A percentile compares a stretch with the other conserved stretches of the same genome.
These are phyloP conservation scores for Ophiostoma triangulosporum DNA, from an alignment of 2,329 filamentous ascomycete species.

Conservation along the genomic window DNA sequence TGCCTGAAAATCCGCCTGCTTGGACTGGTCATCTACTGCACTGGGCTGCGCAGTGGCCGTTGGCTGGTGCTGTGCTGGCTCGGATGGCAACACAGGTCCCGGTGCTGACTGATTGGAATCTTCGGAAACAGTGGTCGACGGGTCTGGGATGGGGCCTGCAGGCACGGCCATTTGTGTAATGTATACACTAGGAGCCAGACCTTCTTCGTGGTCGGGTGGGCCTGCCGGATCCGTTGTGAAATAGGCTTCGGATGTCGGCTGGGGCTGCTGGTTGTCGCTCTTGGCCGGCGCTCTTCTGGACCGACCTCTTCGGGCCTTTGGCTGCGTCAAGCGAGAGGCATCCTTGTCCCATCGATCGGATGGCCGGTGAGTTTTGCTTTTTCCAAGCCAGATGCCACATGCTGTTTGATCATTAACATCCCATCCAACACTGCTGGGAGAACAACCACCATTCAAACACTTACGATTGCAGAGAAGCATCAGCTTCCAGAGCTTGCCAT, in stretches of 20 bases:
- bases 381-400: slow-evolving; percentile 89
- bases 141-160: not conserved
- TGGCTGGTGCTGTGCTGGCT: not conserved
- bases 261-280: slow-evolving; percentile 29
- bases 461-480: slow-evolving; percentile 77
- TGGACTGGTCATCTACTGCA: not conserved
- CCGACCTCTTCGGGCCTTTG: slow-evolving; percentile 33
- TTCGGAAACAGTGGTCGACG: not conserved
- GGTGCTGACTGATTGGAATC: not conserved
- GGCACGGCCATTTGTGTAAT: not conserved
- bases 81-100: not conserved
- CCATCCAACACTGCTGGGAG: not conserved
- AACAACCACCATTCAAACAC: slow-evolving; percentile 21
- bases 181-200: not conserved
- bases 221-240: slow-evolving; percentile 39
- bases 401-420: slow-evolving; percentile 29
- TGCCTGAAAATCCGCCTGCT: slow-evolving; percentile 21
- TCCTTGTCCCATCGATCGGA: slow-evolving; percentile 68
- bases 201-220: slow-evolving; percentile 26
- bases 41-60: not conserved
- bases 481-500: slow-evolving; percentile 55
- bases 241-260: slow-evolving; percentile 40
- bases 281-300: slow-evolving; percentile 37
- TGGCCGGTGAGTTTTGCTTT: slow-evolving; percentile 74
- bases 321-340: slow-evolving; percentile 36